Evolutionary conservation across 2,329 filamentous ascomycete genomes (phyloP).

Genomic region (Escovopsis sp.): DNA sequence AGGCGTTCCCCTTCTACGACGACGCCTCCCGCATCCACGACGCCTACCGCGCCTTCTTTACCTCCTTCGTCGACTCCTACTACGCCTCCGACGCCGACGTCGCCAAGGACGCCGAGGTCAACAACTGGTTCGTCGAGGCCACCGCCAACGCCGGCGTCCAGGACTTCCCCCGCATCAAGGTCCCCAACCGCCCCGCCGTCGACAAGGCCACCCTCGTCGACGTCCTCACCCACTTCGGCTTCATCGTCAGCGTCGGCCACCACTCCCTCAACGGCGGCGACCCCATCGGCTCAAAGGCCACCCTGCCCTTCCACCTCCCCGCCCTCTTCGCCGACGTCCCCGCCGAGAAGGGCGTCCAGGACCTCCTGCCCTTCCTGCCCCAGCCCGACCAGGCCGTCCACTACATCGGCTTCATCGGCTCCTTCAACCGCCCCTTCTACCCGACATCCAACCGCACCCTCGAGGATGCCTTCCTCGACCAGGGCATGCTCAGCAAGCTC

Average conservation of each 20-base stretch:
- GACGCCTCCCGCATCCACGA: constrained; percentile 23
- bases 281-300: constrained; percentile 18
- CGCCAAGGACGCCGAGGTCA: constrained; percentile 24
- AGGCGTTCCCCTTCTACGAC: constrained; percentile 29
- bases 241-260: constrained; percentile 19
- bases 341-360: constrained; percentile 21
- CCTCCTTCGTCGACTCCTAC: constrained; percentile 27
- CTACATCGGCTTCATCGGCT: constrained; percentile 22
- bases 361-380: constrained; percentile 22
- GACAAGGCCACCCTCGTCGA: constrained; percentile 18
- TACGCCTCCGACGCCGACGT: constrained; percentile 22
- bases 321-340: constrained; percentile 26
- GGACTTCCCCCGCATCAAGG: constrained; percentile 24
- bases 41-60: constrained; percentile 24
- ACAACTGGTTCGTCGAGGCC: constrained; percentile 29
- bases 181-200: constrained; percentile 3
- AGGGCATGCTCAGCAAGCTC: constrained; percentile 18
- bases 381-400: constrained; percentile 16
- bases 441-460: constrained; percentile 21
- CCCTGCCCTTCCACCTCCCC: constrained; percentile 27
- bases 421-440: constrained; percentile 27
- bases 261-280: constrained; percentile 28
- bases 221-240: constrained; percentile 23
- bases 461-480: constrained; percentile 26
- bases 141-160: constrained; percentile 19